phyloP scores from a whole-genome alignment of 2,329 filamentous ascomycete species.

The Penicillium sp. region DNA sequence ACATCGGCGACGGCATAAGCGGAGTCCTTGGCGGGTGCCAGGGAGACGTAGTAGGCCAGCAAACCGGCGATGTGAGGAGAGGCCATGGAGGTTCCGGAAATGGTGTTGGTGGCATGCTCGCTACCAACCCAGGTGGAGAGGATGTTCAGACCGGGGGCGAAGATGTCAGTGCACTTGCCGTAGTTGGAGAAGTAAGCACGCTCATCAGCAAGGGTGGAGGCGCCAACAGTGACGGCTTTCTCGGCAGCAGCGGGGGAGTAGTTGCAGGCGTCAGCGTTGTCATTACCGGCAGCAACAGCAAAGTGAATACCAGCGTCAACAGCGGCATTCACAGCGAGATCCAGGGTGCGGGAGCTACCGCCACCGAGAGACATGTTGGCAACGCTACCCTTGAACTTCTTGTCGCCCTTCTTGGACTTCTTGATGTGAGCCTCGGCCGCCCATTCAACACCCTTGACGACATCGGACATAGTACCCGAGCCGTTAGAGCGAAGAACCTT shows the following conservation, averaged over 20 bases:
- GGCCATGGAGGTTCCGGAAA: slow-evolving; percentile 98
- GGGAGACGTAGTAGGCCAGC: slow-evolving; percentile 94
- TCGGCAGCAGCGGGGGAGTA: slow-evolving; percentile 94
- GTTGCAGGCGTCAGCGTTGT: slow-evolving; percentile 98
- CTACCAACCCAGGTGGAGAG: slow-evolving; percentile 98
- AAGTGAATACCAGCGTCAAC: slow-evolving; percentile 93
- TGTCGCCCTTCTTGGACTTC: slow-evolving; percentile 75
- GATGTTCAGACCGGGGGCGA: slow-evolving; percentile 94
- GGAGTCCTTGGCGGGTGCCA: slow-evolving; percentile 86
- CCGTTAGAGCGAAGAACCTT: slow-evolving; percentile 98
- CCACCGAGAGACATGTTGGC: slow-evolving; percentile 99
- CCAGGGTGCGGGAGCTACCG: slow-evolving; percentile 90
- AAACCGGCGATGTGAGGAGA: slow-evolving; percentile 96
- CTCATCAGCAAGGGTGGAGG: slow-evolving; percentile 87
- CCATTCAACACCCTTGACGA: slow-evolving; percentile 97
- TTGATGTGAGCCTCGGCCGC: slow-evolving; percentile 78
- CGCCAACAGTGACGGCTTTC: slow-evolving; percentile 93
- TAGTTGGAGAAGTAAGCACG: slow-evolving; percentile 99
- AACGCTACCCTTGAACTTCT: slow-evolving; percentile 98
- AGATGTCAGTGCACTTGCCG: slow-evolving; percentile 99
- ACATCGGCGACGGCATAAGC: slow-evolving; percentile 87
- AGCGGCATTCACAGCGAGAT: slow-evolving; percentile 89
- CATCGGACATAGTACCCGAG: slow-evolving; percentile 97
- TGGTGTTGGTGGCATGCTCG: slow-evolving; percentile 95
- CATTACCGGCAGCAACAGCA: slow-evolving; percentile 95